Conservation (phyloP, 352 stramenopile species). For the Globisporangium uncinulatum region DNA sequence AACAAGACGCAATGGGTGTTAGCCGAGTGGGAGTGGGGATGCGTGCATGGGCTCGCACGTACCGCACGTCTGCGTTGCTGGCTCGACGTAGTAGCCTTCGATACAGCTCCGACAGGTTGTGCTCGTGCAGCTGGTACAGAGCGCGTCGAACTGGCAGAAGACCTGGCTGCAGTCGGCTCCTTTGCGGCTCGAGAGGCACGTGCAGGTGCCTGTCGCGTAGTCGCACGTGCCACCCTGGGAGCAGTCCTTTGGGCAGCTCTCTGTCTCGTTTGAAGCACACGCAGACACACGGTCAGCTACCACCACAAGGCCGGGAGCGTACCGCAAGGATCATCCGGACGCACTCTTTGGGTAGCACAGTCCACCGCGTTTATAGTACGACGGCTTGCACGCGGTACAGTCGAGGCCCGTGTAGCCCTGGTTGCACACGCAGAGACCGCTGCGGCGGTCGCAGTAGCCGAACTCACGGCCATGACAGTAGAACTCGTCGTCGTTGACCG, state of each 20-base stretch:
- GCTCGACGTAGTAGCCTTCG: conserved; percentile 82
- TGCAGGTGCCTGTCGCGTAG: conserved; percentile 85
- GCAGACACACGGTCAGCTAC: conserved; percentile 12
- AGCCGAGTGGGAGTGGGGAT: neutral
- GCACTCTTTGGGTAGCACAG: conserved; percentile 89
- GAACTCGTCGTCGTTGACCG: conserved; percentile 84
- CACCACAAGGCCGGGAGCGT: neutral
- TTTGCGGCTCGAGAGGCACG: conserved; percentile 58
- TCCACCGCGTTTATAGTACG: conserved; percentile 78
- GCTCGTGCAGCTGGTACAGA: conserved; percentile 85
- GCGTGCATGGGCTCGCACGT: neutral
- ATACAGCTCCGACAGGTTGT: conserved; percentile 78
- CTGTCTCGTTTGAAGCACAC: conserved; percentile 2
- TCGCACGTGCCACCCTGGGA: conserved; percentile 84
- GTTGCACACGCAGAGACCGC: conserved; percentile 92
- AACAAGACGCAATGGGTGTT: neutral
- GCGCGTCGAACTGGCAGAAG: conserved; percentile 69
- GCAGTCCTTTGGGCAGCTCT: conserved; percentile 87
- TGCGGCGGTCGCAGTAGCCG: conserved; percentile 93
- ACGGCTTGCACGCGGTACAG: conserved; percentile 84
- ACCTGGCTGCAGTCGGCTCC: conserved; percentile 79
- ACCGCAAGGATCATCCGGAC: neutral
- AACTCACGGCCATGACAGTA: conserved; percentile 90
- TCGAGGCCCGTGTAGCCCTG: conserved; percentile 89
- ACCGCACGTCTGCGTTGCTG: conserved; percentile 65